Evolutionary conservation across 345 rosid species (phyloP).

Genomic region (Mercurialis annua): DNA sequence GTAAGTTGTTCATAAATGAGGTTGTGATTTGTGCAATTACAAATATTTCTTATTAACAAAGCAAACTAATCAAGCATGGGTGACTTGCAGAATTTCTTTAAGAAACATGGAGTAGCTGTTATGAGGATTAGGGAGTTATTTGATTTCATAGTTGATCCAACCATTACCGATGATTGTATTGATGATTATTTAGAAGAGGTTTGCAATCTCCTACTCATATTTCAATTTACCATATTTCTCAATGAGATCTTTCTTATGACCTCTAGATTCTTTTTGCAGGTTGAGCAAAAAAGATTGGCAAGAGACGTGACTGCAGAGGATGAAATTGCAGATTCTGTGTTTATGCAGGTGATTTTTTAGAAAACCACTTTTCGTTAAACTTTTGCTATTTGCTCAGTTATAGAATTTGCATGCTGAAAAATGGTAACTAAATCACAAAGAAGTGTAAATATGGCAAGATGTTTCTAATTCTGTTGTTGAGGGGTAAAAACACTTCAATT

Average conservation of each 20-base stretch:
- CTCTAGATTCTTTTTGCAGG: too few relatives aligned
- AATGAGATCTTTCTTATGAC: too few relatives aligned
- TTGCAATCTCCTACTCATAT: too few relatives aligned
- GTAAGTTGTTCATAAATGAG: too few relatives aligned
- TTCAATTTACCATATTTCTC: too few relatives aligned
- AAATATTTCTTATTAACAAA: not conserved
- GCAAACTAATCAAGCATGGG: not conserved
- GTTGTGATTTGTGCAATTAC: too few relatives aligned
- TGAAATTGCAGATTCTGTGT: slow-evolving; percentile 85
- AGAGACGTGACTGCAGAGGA: slow-evolving; percentile 70
- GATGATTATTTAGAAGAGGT: too few relatives aligned
- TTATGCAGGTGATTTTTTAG: slow-evolving; percentile 59
- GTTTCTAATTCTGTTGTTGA: not conserved
- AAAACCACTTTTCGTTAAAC: not conserved
- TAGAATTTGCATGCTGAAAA: too few relatives aligned
- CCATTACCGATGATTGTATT: slow-evolving; percentile 70
- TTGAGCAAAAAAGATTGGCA: slow-evolving; percentile 57
- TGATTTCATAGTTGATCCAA: slow-evolving; percentile 88
- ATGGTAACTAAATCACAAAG: not conserved
- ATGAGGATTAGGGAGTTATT: slow-evolving; percentile 93
- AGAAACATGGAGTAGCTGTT: slow-evolving; percentile 87
- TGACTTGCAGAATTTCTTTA: slow-evolving; percentile 68
- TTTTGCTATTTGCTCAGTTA: not conserved
- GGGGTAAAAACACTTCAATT: too few relatives aligned
- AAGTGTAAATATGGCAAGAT: not conserved